A percentile compares a stretch with the other conserved stretches of the same genome.
phyloP scores from a whole-genome alignment of 176 grass and related monocot species.

The Cenchrus purpureus region DNA sequence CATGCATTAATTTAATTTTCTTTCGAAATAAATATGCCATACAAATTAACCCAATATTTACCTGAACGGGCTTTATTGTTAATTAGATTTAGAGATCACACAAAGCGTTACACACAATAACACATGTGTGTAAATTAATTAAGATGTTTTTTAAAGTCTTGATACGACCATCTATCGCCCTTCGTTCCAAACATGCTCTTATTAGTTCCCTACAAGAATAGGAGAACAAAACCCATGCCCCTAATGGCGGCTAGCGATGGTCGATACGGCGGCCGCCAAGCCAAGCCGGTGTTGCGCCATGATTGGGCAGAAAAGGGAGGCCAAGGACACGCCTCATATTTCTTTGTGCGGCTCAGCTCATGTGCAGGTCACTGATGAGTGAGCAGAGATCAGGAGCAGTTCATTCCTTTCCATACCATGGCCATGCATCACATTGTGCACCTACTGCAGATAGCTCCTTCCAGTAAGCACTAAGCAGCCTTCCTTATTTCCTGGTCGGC shows the following conservation, averaged over 20 bases:
- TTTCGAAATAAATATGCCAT: too few relatives aligned
- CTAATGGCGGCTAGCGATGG: not conserved
- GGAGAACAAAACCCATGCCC: not conserved
- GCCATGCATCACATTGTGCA: not conserved
- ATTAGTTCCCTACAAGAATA: too few relatives aligned
- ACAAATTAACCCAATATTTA: too few relatives aligned
- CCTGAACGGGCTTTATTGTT: too few relatives aligned
- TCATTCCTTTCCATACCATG: not conserved
- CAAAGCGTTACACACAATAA: too few relatives aligned
- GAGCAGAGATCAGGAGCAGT: not conserved
- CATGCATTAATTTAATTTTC: too few relatives aligned
- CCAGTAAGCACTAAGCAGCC: not conserved
- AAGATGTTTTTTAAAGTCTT: too few relatives aligned
- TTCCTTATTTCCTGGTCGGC: not conserved
- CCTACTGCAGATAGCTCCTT: not conserved
- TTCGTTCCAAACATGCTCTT: not conserved
- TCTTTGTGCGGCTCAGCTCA: not conserved
- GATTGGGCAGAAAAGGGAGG: slow-evolving; percentile 38
- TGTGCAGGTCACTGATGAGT: slow-evolving; percentile 32
- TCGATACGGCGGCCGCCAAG: not conserved
- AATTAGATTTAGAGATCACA: too few relatives aligned
- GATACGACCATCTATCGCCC: too few relatives aligned
- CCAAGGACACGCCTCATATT: slow-evolving; percentile 8
- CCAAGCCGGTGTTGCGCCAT: not conserved
- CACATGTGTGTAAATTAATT: too few relatives aligned